Evolutionary conservation across 2,329 filamentous ascomycete species (phyloP).

Genomic region (Byssochlamys sp.): DNA sequence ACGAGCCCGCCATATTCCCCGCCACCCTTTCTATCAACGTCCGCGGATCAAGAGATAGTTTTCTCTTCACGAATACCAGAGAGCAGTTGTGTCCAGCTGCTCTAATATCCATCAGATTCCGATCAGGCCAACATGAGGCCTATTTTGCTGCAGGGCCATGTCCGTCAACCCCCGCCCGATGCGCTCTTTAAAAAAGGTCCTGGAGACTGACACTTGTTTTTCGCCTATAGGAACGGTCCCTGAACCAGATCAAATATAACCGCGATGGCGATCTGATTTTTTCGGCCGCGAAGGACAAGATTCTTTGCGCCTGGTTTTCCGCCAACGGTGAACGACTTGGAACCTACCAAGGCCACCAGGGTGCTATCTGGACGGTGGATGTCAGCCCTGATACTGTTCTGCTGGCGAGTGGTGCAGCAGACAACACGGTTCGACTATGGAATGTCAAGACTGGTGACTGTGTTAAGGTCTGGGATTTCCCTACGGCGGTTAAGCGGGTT

Average conservation of each 20-base stretch:
- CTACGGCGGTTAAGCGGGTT: constrained; percentile 91
- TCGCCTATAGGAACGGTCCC: constrained; percentile 64
- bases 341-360: constrained; percentile 92
- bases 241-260: constrained; percentile 93
- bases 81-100: constrained; percentile 2
- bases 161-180: constrained; percentile 30
- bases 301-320: constrained; percentile 92
- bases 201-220: constrained; percentile 5
- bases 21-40: constrained; percentile 9
- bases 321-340: constrained; percentile 97
- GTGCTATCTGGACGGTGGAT: constrained; percentile 97
- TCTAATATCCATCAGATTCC: constrained; percentile 1
- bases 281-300: constrained; percentile 89
- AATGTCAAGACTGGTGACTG: constrained; percentile 85
- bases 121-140: constrained; percentile 69
- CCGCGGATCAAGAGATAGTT: not conserved
- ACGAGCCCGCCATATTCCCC: constrained; percentile 8
- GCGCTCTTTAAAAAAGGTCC: not conserved
- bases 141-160: constrained; percentile 89
- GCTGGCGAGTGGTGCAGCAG: constrained; percentile 88
- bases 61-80: constrained; percentile 16
- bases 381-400: constrained; percentile 85
- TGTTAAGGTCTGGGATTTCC: constrained; percentile 96
- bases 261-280: constrained; percentile 94
- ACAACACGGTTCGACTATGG: constrained; percentile 97